Base-by-base conservation (phyloP, 805 yeast genomes). In the Monosporozyma aerobia region DNA sequence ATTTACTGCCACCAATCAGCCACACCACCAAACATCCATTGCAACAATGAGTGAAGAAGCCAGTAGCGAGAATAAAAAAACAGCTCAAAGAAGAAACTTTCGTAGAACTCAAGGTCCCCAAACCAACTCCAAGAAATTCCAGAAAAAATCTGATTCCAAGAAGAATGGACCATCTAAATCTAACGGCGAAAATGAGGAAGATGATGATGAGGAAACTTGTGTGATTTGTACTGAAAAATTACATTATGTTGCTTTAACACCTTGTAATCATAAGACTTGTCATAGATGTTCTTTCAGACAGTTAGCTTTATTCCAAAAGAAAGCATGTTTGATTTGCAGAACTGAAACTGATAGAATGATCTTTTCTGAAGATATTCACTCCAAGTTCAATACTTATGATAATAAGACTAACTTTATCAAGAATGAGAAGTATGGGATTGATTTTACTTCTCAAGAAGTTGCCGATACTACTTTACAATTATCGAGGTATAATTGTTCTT, bases 201-300 rank as follows among this genome's bases (percentile, higher is more conserved):
- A 67, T 19, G 68, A 60, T 9, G 77, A 77, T n/a, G 68, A 60
- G 8, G 77, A 77, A 11, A 63, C 69, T 33, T 90, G 97, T 75
- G 70, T 90, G 23, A 87, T 94, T 53, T 94, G 99, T 72, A 94
- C 97, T 0, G 85, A 87, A 47, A 72, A 72, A 32, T 74, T 89
- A 29, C 58, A 60, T n/a, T 78, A 75, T 59, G 81, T 82, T 2
- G 88, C 95, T 0, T 62, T 86, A 9, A 78, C 94, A 1, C 87
- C 89, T 0, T 94, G 99, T 69, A 82, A 83, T 60, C 98, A 94
- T 65, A 77, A 74, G 35, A 81, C 90, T 0, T 94, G 99, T 68
- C 87, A 89, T 63, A 70, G 67, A 46, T 94, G 99, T 72, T 74
- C 88, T 0, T 78, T 92, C 57, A 77, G 97, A 57, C 90, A 89